A percentile compares a stretch with the other conserved stretches of the same genome.
phyloP scores from a whole-genome alignment of 1,284 basidiomycete genomes.

The Porodaedalea pini region DNA sequence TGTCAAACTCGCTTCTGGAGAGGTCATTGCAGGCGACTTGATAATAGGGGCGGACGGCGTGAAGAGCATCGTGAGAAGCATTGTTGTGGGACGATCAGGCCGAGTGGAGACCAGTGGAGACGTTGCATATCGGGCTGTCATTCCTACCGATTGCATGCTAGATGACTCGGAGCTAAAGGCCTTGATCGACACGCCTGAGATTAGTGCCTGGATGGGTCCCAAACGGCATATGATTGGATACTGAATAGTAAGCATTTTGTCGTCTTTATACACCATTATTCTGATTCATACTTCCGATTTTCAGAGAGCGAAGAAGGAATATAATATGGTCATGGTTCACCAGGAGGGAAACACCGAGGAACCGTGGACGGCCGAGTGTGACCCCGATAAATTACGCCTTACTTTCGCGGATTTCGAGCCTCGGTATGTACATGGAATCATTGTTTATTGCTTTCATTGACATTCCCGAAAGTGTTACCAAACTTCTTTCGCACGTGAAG shows the following conservation, averaged over 20 bases:
- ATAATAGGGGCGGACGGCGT: constrained; percentile 55
- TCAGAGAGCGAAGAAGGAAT: constrained; percentile 40
- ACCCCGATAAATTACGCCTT: constrained; percentile 41
- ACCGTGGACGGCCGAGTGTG: constrained; percentile 43
- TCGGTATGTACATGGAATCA: too few species aligned
- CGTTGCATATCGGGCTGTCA: constrained; percentile 37
- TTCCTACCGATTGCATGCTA: constrained; percentile 32
- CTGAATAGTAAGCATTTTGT: neutral
- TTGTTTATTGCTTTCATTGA: too few species aligned
- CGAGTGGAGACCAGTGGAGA: constrained; percentile 37
- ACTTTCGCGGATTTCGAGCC: constrained; percentile 45
- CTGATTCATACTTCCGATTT: neutral
- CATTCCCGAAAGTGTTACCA: too few species aligned
- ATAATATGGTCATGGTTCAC: constrained; percentile 41
- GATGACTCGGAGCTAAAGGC: constrained; percentile 33
- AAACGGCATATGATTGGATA: constrained; percentile 12
- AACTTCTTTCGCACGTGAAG: constrained; percentile 43
- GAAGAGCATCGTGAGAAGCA: constrained; percentile 41
- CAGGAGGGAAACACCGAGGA: constrained; percentile 43
- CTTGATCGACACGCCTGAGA: constrained; percentile 38
- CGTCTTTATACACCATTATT: neutral
- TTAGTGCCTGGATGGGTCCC: constrained; percentile 46
- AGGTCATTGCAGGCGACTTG: constrained; percentile 42
- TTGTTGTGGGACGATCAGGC: constrained; percentile 40
- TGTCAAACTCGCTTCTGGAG: constrained; percentile 41